Percentiles rank a stretch among this genome's conserved stretches.
Evolutionary conservation across 2,329 filamentous ascomycete species (phyloP).

Genomic region (Xylaria sp.): DNA sequence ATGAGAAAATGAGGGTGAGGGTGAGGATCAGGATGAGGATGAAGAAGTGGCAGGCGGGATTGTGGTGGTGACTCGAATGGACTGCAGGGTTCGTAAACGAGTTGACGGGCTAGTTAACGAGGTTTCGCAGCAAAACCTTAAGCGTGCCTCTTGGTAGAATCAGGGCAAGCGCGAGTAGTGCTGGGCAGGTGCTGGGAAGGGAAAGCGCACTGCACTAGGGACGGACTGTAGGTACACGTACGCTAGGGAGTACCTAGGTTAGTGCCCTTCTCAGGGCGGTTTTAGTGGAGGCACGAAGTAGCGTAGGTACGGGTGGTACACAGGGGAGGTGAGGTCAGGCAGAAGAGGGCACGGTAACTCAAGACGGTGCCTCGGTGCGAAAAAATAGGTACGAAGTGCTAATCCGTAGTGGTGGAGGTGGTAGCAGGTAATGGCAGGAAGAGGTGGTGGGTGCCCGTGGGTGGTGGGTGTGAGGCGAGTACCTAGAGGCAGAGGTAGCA

Average conservation of each 20-base stretch:
- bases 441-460: not conserved
- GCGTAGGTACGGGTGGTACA: not conserved
- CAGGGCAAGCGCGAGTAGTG: not conserved
- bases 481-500: not conserved
- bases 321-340: not conserved
- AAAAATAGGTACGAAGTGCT: not conserved
- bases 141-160: not conserved
- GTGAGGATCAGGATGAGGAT: not conserved
- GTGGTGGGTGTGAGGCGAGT: not conserved
- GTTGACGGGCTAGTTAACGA: not conserved
- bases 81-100: not conserved
- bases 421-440: not conserved
- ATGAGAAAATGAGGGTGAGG: not conserved
- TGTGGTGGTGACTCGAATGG: conserved; percentile 12
- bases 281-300: not conserved
- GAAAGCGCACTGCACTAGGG: not conserved
- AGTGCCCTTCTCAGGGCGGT: not conserved
- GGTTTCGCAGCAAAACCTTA: conserved; percentile 20
- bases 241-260: not conserved
- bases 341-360: not conserved
- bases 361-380: not conserved
- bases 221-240: not conserved
- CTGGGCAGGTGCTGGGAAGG: not conserved
- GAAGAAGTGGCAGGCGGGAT: conserved; percentile 4
- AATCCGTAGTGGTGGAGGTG: not conserved